Base-by-base conservation (phyloP, 768 basidiomycete genomes). In the Hebeloma cylindrosporum region DNA sequence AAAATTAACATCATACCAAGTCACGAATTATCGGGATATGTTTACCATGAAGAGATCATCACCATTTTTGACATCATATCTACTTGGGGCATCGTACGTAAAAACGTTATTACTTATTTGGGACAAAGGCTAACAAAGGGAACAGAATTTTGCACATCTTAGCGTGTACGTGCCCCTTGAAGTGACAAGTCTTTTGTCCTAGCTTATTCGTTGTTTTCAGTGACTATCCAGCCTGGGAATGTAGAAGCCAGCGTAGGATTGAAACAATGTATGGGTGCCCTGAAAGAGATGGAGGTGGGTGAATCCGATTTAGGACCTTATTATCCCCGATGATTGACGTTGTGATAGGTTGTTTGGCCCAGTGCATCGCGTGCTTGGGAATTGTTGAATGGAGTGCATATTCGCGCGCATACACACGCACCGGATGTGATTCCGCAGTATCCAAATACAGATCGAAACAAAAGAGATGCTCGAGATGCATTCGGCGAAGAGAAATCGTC, bases 91-190 rank as follows among this genome's bases (percentile, higher is more conserved):
- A 44, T 82, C 84, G 87, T 89, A 62, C 53, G 85, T 67, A n/a
- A n/a, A n/a, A n/a, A n/a, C n/a, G n/a, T n/a, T n/a, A n/a, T n/a
- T n/a, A n/a, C n/a, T n/a, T n/a, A n/a, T n/a, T n/a, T n/a, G n/a
- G n/a, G n/a, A n/a, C n/a, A n/a, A n/a, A n/a, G 57, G 52, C 41
- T 53, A 40, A 43, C 47, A 34, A 8, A 45, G 47, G n/a, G 33
- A 44, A 16, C 58, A 88, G 88, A 21, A 84, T 89, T 54, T 87
- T 88, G 86, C 86, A 90, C 56, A 76, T 88, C 31, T 67, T 86
- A 53, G 85, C 85, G 13, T 58, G 88, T 87, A 62, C 50, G 82
- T 64, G 40, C 6, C 23, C 35, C 5, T 5, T n/a, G n/a, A n/a
- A n/a, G n/a, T n/a, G 35, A 40, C 23, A 25, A 22, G 40, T 41